Conservation (phyloP, 164 flowering plant species). For the Annona squamosa region DNA sequence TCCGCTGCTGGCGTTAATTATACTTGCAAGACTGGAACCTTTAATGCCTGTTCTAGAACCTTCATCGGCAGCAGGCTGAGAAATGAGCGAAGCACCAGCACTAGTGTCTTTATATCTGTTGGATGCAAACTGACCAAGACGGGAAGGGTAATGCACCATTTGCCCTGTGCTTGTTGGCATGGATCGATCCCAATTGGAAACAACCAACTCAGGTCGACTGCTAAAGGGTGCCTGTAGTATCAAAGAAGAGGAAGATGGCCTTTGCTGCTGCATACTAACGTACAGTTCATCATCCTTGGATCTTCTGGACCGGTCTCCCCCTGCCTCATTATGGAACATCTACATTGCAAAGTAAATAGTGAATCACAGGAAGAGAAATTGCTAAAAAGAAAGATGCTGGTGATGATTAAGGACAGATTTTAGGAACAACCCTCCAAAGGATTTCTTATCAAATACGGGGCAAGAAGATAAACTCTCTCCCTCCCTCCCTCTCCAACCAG, state of each 20-base stretch:
- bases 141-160: conserved; percentile 35
- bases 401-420: conserved; percentile 1
- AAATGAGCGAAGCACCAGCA: conserved; percentile 47
- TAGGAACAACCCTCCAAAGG: not conserved
- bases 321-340: conserved; percentile 50
- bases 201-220: conserved; percentile 34
- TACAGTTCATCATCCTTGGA: conserved; percentile 45
- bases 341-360: conserved; percentile 17
- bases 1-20: conserved; percentile 27
- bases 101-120: conserved; percentile 45
- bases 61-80: conserved; percentile 88
- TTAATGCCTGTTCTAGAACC: conserved; percentile 96
- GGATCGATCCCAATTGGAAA: conserved; percentile 55
- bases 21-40: conserved; percentile 61
- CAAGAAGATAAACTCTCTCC: not conserved
- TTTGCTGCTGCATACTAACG: conserved; percentile 38
- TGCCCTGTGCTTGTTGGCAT: conserved; percentile 32
- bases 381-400: not conserved
- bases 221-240: conserved; percentile 36
- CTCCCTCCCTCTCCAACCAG: not conserved
- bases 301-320: conserved; percentile 50
- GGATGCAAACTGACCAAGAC: conserved; percentile 38
- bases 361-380: not conserved
- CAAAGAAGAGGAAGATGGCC: conserved; percentile 40
- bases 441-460: not conserved